Evolutionary conservation across 176 grass and related monocot genomes (phyloP).

Genomic region (Aegilops longissima): DNA sequence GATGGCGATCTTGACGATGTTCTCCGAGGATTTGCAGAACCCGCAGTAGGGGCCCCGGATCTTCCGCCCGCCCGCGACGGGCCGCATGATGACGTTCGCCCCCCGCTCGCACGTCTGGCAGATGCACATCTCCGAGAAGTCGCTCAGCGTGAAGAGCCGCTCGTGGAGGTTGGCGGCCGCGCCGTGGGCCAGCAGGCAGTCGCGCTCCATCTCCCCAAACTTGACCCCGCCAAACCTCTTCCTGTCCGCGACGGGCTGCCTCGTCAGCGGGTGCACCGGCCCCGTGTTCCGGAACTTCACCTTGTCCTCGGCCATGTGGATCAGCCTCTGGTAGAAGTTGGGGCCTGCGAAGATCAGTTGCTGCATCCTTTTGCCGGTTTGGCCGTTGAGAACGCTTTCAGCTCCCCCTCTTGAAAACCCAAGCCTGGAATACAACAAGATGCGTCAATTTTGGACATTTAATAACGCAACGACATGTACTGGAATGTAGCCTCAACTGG

Average conservation of each 20-base stretch:
- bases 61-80: constrained; percentile 52
- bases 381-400: constrained; percentile 80
- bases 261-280: constrained; percentile 82
- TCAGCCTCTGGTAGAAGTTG: constrained; percentile 88
- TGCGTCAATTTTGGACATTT: background rate
- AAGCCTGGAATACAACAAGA: constrained; percentile 47
- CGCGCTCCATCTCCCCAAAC: constrained; percentile 94
- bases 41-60: constrained; percentile 72
- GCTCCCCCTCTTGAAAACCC: constrained; percentile 78
- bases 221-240: constrained; percentile 94
- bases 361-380: constrained; percentile 70
- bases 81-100: constrained; percentile 74
- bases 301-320: constrained; percentile 95
- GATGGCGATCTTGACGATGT: constrained; percentile 68
- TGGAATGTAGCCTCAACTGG: background rate
- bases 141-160: constrained; percentile 79
- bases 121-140: constrained; percentile 82
- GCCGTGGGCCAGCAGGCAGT: constrained; percentile 88
- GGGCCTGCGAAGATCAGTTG: constrained; percentile 86
- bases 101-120: constrained; percentile 66
- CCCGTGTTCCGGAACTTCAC: constrained; percentile 96
- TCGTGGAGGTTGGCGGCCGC: constrained; percentile 87
- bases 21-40: constrained; percentile 70
- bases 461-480: background rate
- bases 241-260: constrained; percentile 77